Evolutionary conservation across 192 early-diverging fungal genomes (phyloP).

Genomic region (Gonapodya sp.): DNA sequence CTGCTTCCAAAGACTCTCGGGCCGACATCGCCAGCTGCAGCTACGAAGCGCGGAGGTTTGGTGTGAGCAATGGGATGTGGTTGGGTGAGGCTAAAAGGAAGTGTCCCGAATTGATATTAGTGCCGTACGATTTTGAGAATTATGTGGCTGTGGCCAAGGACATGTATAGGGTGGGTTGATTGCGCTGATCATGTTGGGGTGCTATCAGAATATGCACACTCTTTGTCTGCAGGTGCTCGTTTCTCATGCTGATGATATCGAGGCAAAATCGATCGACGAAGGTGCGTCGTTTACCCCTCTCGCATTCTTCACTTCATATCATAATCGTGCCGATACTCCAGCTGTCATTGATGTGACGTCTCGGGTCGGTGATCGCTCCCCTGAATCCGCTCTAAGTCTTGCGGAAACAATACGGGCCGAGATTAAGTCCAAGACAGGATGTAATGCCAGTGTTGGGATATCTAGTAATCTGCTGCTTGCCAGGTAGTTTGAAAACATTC

Average conservation of each 20-base stretch:
- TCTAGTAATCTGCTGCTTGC: background rate
- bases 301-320: background rate
- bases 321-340: background rate
- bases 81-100: constrained; percentile 57
- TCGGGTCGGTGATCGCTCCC: background rate
- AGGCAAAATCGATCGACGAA: constrained; percentile 9
- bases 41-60: constrained; percentile 60
- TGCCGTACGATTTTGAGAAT: constrained; percentile 70
- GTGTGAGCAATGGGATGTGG: constrained; percentile 15
- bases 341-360: constrained; percentile 5
- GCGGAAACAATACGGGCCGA: constrained; percentile 43
- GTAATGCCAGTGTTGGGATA: constrained; percentile 62
- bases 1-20: constrained; percentile 20
- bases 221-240: background rate
- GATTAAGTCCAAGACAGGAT: constrained; percentile 42
- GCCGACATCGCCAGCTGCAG: constrained; percentile 77
- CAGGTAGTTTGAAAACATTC: background rate
- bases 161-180: constrained; percentile 35
- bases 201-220: constrained; percentile 48
- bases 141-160: constrained; percentile 47
- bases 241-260: background rate
- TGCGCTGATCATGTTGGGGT: constrained; percentile 40
- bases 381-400: constrained; percentile 15
- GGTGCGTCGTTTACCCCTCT: background rate
- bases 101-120: constrained; percentile 49